phyloP scores from a whole-genome alignment of 2,329 filamentous ascomycete species.

The Colletotrichum sp. region DNA sequence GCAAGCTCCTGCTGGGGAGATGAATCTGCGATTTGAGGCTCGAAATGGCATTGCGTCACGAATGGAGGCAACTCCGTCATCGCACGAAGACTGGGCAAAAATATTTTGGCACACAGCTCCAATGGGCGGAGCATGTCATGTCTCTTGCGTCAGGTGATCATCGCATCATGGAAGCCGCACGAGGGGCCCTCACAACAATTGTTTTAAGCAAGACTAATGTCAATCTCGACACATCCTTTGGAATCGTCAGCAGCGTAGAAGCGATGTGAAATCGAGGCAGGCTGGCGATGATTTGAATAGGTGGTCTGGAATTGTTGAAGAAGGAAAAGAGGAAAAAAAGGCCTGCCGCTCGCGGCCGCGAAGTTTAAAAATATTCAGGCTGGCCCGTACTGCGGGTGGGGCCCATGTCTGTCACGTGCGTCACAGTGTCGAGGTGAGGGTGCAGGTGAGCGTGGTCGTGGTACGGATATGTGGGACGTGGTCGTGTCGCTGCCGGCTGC shows the following conservation, averaged over 20 bases:
- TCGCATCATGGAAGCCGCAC: constrained; percentile 68
- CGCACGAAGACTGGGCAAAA: not conserved
- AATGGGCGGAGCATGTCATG: constrained; percentile 54
- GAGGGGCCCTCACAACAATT: constrained; percentile 72
- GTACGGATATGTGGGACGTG: not conserved
- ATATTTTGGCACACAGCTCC: not conserved
- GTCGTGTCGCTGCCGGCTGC: not conserved
- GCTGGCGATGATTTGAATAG: constrained; percentile 47
- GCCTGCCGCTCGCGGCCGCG: not conserved
- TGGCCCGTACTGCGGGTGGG: not conserved
- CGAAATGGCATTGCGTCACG: not conserved
- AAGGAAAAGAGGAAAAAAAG: constrained; percentile 29
- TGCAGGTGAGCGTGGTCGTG: not conserved
- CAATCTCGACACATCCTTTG: constrained; percentile 64
- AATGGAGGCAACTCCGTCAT: not conserved
- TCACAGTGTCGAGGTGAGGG: not conserved
- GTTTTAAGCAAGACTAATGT: constrained; percentile 67
- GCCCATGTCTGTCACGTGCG: not conserved
- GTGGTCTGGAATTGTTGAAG: constrained; percentile 48
- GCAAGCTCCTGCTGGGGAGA: not conserved
- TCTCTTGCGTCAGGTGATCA: constrained; percentile 73
- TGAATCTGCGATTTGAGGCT: not conserved
- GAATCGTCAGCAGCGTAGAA: constrained; percentile 52
- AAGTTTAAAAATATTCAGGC: constrained; percentile 25
- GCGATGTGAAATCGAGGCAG: constrained; percentile 28